phyloP scores from a whole-genome alignment of 176 grass and related monocot species.

The Musa schizocarpa region DNA sequence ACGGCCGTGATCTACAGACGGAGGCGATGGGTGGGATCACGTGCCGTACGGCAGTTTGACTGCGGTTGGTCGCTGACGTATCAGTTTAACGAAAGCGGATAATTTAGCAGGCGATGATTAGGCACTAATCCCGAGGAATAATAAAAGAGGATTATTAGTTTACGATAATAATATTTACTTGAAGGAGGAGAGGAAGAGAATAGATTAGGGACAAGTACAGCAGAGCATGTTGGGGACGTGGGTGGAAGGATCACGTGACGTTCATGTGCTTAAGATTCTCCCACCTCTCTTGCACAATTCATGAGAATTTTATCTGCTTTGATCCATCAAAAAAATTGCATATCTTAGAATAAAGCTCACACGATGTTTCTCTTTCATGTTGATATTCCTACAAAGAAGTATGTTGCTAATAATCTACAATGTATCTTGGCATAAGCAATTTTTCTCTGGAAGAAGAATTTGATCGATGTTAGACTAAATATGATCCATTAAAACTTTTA shows the following conservation, averaged over 20 bases:
- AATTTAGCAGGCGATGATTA: not conserved
- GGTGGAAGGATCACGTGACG: not conserved
- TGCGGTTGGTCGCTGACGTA: not conserved
- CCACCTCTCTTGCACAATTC: too few species aligned
- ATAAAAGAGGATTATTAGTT: not conserved
- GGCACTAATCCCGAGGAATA: constrained; percentile 7
- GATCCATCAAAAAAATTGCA: too few species aligned
- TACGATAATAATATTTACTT: not conserved
- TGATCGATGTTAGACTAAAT: too few species aligned
- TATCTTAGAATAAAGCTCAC: too few species aligned
- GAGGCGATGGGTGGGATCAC: not conserved
- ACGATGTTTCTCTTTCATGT: too few species aligned
- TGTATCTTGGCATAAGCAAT: too few species aligned
- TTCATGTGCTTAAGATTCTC: not conserved
- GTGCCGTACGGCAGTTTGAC: constrained; percentile 12
- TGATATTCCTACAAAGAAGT: too few species aligned
- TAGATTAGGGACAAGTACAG: not conserved
- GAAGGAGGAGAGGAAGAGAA: not conserved
- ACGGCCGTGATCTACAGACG: not conserved
- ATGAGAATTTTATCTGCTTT: too few species aligned
- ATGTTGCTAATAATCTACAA: too few species aligned
- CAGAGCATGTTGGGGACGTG: not conserved
- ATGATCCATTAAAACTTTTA: too few species aligned
- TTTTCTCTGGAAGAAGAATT: too few species aligned
- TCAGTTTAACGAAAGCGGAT: not conserved